These are phyloP conservation scores for Sugiyamaella japonica DNA, from an alignment of 1,139 yeast species.

Conservation along the genomic window DNA sequence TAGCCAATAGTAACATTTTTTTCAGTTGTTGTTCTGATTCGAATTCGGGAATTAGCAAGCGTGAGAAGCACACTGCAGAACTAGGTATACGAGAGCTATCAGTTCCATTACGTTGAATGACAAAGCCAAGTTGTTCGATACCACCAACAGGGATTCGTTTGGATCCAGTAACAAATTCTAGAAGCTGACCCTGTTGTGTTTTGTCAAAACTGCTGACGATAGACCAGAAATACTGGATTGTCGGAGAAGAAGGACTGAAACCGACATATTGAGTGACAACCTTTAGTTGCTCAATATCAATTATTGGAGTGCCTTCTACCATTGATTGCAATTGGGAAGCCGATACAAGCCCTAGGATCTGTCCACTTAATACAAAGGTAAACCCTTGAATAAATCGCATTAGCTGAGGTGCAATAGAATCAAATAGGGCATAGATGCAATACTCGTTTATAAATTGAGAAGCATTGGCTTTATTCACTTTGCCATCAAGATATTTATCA, in stretches of 20 bases:
- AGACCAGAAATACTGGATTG: slow-evolving; percentile 29
- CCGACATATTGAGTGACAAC: slow-evolving; percentile 25
- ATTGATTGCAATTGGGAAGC: slow-evolving; percentile 25
- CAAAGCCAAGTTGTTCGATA: slow-evolving; percentile 24
- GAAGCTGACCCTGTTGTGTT: slow-evolving; percentile 24
- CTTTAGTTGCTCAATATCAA: slow-evolving; percentile 25
- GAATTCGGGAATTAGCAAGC: slow-evolving; percentile 34
- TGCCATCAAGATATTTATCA: slow-evolving; percentile 10
- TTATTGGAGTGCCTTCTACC: slow-evolving; percentile 29
- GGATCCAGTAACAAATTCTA: slow-evolving; percentile 38
- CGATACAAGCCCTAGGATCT: slow-evolving; percentile 21
- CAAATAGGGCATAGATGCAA: slow-evolving; percentile 18
- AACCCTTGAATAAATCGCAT: slow-evolving; percentile 26
- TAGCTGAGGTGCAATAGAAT: slow-evolving; percentile 19
- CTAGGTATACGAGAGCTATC: slow-evolving; percentile 31
- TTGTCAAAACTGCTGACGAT: slow-evolving; percentile 27
- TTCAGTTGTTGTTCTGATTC: slow-evolving; percentile 22
- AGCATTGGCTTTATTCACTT: slow-evolving; percentile 27
- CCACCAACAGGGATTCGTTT: slow-evolving; percentile 34
- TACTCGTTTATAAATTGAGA: slow-evolving; percentile 25
- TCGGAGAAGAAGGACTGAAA: slow-evolving; percentile 23
- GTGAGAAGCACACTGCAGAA: slow-evolving; percentile 35
- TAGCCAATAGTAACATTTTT: slow-evolving; percentile 28
- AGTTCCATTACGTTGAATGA: slow-evolving; percentile 29
- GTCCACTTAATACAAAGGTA: slow-evolving; percentile 21